Evolutionary conservation across 176 grass and related monocot species (phyloP).

Genomic region (Alopecurus myosuroides): DNA sequence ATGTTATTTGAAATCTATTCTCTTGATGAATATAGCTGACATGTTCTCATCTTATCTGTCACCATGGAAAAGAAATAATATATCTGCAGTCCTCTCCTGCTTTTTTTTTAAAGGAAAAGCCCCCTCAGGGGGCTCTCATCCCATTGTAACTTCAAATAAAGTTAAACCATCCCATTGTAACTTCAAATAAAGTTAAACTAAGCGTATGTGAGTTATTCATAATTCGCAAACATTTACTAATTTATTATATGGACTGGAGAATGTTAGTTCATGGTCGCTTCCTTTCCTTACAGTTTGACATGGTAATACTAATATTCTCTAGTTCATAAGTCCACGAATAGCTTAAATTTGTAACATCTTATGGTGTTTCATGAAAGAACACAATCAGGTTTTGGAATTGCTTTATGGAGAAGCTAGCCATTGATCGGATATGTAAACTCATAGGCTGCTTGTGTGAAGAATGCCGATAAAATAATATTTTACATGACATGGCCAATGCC

Average conservation of each 20-base stretch:
- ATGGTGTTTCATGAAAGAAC: background rate
- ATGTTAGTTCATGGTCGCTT: background rate
- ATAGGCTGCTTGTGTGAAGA: background rate
- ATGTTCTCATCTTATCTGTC: background rate
- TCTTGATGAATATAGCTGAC: background rate
- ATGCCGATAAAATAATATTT: background rate
- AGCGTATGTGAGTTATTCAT: background rate
- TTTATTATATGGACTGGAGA: background rate
- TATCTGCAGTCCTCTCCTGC: background rate
- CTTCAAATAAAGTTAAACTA: background rate
- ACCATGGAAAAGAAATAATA: background rate
- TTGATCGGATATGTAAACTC: background rate
- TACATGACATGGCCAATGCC: background rate
- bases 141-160: background rate
- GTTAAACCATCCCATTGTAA: background rate
- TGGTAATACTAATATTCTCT: background rate
- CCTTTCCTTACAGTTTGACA: background rate
- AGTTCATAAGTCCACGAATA: background rate
- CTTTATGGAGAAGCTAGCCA: background rate
- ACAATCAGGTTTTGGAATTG: background rate
- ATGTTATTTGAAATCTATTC: background rate
- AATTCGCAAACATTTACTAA: background rate
- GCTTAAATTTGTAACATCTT: background rate
- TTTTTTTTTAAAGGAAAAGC: background rate
- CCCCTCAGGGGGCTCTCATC: background rate